phyloP scores from a whole-genome alignment of 371 early-diverging fungal genomes.

The Mucor mucedo region DNA sequence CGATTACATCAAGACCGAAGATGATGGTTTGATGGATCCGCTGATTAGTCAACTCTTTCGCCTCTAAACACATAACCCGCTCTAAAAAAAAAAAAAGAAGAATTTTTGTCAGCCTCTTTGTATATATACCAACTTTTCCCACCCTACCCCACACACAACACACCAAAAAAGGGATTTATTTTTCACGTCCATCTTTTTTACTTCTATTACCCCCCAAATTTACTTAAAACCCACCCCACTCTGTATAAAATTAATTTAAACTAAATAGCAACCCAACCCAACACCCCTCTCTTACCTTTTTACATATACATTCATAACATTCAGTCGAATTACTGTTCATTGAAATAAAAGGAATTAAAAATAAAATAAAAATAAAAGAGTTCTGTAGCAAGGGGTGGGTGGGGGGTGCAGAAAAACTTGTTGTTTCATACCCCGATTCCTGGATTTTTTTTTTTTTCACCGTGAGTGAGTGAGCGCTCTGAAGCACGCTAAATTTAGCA shows the following conservation, averaged over 20 bases:
- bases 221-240: neutral
- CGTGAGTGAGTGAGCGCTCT: too few species aligned
- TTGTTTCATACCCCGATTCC: neutral
- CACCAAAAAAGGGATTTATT: neutral
- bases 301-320: too few species aligned
- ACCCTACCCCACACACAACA: neutral
- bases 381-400: neutral
- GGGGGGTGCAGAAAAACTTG: neutral
- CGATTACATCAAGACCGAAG: constrained; percentile 31
- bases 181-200: neutral
- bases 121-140: constrained; percentile 18
- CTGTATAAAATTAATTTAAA: too few species aligned
- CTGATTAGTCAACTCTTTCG: constrained; percentile 28
- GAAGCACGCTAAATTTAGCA: too few species aligned
- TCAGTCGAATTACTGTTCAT: too few species aligned
- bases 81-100: too few species aligned
- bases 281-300: too few species aligned
- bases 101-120: neutral
- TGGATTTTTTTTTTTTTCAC: too few species aligned
- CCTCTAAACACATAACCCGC: constrained; percentile 14
- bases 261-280: too few species aligned
- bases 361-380: too few species aligned
- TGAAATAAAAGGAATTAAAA: too few species aligned
- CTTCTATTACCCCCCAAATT: neutral
- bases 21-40: constrained; percentile 23